Evolutionary conservation across 352 stramenopile genomes (phyloP), one percentile per base, ranked within the genome.

Genomic region (Albugo candida): DNA sequence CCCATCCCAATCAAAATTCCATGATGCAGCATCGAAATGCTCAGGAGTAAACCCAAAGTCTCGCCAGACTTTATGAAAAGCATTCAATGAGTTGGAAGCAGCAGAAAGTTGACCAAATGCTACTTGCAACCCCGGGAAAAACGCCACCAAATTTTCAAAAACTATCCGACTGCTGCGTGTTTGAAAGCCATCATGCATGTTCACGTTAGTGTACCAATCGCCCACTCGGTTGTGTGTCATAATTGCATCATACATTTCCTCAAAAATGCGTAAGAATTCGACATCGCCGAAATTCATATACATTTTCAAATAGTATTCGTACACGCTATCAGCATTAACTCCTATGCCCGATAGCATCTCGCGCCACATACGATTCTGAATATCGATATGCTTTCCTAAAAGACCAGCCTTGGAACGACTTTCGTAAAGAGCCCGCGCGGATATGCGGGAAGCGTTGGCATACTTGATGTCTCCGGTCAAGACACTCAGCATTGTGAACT

Each of bases 261-360:
- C 61, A 37, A 88, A 95, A 85, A 97, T 97, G 18, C 73, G 82
- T 62, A 97, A 70, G 61, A 92, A 64, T 62, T 93, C 71, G 45
- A 78, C 66, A 45, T 98, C 91, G 43, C 81, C 80, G 61, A 97
- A 97, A 14, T 96, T 64, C 41, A 93, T 70, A 58, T 97, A 96
- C 61, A 95, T 93, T 61, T 99, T 99, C 41, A 97, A 58, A 13
- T 97, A 61, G 53, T 98, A 98, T 65, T 99, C 95, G 64, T 97
- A 98, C 54, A 98, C 98, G 37, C 81, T 97, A 63, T 99, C 95
- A 5, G 88, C 94, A 58, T 98, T 98, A 10, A 76, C 83, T 8
- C 89, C 91, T 6, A 89, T 65, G 17, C 87, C 86, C 0, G 77
- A 86, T 0, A 68, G 49, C 1, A 62, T 73, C 55, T 91, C 78